These are phyloP conservation scores for Mollisiaceae sp. DNA, from an alignment of 2,329 filamentous ascomycete species.

Conservation along the genomic window DNA sequence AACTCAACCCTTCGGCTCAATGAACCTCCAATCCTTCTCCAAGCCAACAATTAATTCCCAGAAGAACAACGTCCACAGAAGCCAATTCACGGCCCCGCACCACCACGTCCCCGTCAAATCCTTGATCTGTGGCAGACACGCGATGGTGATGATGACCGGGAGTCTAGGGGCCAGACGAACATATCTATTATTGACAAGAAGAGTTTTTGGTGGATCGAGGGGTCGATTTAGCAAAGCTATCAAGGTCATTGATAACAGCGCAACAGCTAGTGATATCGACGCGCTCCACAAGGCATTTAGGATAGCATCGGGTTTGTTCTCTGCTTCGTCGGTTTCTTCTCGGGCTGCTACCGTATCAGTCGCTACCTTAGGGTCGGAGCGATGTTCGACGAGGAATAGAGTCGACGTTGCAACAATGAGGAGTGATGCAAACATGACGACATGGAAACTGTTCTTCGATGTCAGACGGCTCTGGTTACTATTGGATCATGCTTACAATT, in stretches of 20 bases:
- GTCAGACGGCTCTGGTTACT: background rate
- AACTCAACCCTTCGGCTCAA: slow-evolving; percentile 19
- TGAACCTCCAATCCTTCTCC: slow-evolving; percentile 23
- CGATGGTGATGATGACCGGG: slow-evolving; percentile 19
- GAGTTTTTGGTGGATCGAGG: slow-evolving; percentile 21
- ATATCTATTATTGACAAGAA: slow-evolving; percentile 26
- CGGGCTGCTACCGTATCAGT: background rate
- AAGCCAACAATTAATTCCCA: slow-evolving; percentile 25
- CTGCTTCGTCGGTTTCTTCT: background rate
- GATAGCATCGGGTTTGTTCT: background rate
- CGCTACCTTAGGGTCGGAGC: background rate
- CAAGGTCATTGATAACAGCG: slow-evolving; percentile 20
- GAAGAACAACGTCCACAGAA: slow-evolving; percentile 25
- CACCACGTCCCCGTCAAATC: slow-evolving; percentile 12
- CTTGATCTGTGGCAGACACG: slow-evolving; percentile 21
- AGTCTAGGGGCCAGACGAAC: slow-evolving; percentile 13
- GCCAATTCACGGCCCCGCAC: slow-evolving; percentile 13
- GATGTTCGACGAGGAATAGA: slow-evolving; percentile 22
- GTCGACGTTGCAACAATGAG: slow-evolving; percentile 28
- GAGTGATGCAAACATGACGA: slow-evolving; percentile 24
- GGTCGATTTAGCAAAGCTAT: slow-evolving; percentile 25
- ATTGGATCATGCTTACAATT: slow-evolving; percentile 15
- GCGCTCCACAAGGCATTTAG: slow-evolving; percentile 24
- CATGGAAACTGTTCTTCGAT: slow-evolving; percentile 19
- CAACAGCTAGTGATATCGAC: slow-evolving; percentile 23